Percentiles rank a stretch among this genome's conserved stretches.
Conservation (phyloP, 2,329 filamentous ascomycete genomes). For the Elsinoe australis region DNA sequence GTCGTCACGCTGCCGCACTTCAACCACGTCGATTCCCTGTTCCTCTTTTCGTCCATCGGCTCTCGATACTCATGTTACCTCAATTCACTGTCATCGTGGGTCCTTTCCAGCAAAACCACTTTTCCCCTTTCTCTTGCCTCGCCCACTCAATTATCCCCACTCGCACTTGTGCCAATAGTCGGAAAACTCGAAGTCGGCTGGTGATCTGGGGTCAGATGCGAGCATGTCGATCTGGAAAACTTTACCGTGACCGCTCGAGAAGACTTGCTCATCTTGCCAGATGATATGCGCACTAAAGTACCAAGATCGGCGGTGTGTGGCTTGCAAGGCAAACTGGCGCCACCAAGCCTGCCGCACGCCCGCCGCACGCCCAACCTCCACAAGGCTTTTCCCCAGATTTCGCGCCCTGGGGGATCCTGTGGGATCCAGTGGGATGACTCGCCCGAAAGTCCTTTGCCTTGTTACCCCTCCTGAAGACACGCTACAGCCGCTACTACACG, state of each 20-base stretch:
- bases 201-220: conserved; percentile 1
- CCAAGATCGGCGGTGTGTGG: conserved; percentile 7
- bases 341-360: conserved; percentile 7
- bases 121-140: neutral
- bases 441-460: no score
- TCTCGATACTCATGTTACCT: neutral
- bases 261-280: neutral
- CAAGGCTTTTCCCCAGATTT: conserved; percentile 1
- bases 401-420: no score
- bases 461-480: no score
- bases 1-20: conserved; percentile 7
- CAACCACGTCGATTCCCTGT: conserved; percentile 3
- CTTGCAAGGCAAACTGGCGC: neutral
- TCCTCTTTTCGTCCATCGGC: neutral
- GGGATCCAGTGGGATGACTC: no score
- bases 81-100: conserved; percentile 9
- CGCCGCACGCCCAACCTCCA: neutral
- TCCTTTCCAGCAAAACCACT: neutral
- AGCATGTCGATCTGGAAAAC: conserved; percentile 6
- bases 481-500: no score
- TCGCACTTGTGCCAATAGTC: conserved; percentile 2
- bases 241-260: conserved; percentile 9
- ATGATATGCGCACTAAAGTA: conserved; percentile 8
- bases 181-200: neutral
- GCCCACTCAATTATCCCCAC: neutral